Percentiles rank a stretch among this genome's conserved stretches.
Evolutionary conservation across 2,329 filamentous ascomycete genomes (phyloP).

Genomic region (Dactylellina cionopaga): DNA sequence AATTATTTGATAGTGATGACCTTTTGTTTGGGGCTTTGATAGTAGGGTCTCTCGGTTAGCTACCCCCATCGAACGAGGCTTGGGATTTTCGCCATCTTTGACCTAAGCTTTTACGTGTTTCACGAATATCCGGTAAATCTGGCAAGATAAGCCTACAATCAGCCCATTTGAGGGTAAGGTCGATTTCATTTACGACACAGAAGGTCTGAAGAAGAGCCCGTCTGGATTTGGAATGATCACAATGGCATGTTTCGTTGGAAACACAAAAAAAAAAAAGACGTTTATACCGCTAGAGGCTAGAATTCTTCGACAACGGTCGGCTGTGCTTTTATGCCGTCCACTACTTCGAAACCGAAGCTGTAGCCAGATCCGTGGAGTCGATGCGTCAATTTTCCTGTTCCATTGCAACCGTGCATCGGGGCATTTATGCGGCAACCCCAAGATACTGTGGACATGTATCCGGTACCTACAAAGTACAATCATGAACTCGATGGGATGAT

Average conservation of each 20-base stretch:
- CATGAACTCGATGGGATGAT: not conserved
- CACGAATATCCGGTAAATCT: constrained; percentile 16
- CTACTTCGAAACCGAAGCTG: constrained; percentile 13
- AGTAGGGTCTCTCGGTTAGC: constrained; percentile 4
- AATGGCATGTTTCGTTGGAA: constrained; percentile 29
- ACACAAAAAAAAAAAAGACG: not conserved
- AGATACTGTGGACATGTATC: not conserved
- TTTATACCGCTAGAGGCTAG: constrained; percentile 10
- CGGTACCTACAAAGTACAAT: not conserved
- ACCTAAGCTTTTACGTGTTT: constrained; percentile 33
- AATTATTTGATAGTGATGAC: not conserved
- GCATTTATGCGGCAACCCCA: constrained; percentile 32
- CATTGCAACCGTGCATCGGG: constrained; percentile 18
- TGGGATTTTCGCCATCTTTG: constrained; percentile 8
- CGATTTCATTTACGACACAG: too few relatives aligned
- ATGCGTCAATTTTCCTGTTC: constrained; percentile 2
- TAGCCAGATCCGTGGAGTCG: constrained; percentile 27
- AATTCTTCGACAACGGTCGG: constrained; percentile 15
- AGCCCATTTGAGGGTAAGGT: constrained; percentile 22
- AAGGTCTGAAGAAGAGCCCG: constrained; percentile 1
- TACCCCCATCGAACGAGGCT: constrained; percentile 24
- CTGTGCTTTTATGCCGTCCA: constrained; percentile 24
- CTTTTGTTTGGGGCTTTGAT: constrained; percentile 30
- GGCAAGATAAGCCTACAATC: constrained; percentile 31
- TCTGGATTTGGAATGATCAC: not conserved